phyloP scores from a whole-genome alignment of 164 flowering plant species.

The Chimonanthus salicifolius region DNA sequence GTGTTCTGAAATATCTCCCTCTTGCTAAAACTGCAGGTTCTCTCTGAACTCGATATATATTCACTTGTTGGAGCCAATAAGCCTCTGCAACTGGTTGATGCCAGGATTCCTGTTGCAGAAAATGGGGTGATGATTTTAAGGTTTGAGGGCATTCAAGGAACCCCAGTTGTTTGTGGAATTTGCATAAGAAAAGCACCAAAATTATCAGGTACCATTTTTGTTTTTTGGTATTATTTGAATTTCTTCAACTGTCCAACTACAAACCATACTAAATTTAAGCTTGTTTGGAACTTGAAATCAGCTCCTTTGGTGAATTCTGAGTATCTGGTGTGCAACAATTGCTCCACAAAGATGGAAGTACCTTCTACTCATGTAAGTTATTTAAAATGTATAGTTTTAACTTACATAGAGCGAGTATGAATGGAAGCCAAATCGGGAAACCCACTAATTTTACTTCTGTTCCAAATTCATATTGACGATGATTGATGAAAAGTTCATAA shows the following conservation, averaged over 20 bases:
- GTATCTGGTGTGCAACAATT: constrained; percentile 41
- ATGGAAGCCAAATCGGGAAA: too few relatives aligned
- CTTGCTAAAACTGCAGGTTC: constrained; percentile 3
- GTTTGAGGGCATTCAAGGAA: constrained; percentile 65
- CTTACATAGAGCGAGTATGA: neutral
- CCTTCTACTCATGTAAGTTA: constrained; percentile 47
- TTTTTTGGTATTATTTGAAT: neutral
- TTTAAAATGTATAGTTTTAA: neutral
- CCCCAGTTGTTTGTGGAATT: constrained; percentile 68
- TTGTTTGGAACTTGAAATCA: neutral
- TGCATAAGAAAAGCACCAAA: constrained; percentile 54
- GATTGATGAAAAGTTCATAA: neutral
- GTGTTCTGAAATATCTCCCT: neutral
- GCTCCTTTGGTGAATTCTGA: constrained; percentile 23
- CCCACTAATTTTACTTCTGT: too few relatives aligned
- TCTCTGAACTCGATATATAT: constrained; percentile 56
- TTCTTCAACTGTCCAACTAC: neutral
- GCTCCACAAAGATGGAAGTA: constrained; percentile 54
- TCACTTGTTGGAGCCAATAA: constrained; percentile 73
- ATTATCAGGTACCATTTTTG: constrained; percentile 30
- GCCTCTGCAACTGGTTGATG: constrained; percentile 62
- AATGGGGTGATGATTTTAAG: constrained; percentile 43
- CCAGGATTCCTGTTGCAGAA: constrained; percentile 42
- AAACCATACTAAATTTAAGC: neutral
- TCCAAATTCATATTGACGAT: too few relatives aligned